phyloP scores from a whole-genome alignment of 2,329 filamentous ascomycete genomes.

The Fusarium clavum region DNA sequence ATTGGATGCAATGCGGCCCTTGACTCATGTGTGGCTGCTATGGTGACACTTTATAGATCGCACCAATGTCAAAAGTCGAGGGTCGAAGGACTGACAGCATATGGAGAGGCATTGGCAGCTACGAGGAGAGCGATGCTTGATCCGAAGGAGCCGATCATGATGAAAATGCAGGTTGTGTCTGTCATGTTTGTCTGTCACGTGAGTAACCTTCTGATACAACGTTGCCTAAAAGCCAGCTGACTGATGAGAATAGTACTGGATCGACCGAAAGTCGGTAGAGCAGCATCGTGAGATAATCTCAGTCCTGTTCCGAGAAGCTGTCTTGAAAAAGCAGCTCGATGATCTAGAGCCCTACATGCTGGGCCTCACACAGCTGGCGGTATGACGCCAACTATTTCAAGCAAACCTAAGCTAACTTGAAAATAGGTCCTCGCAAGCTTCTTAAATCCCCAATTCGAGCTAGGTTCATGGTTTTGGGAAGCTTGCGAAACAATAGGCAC shows the following conservation, averaged over 20 bases:
- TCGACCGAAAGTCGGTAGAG: slow-evolving; percentile 28
- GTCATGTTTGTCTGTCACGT: slow-evolving; percentile 41
- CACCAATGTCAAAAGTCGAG: slow-evolving; percentile 8
- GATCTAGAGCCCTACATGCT: slow-evolving; percentile 32
- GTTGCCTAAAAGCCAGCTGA: rapidly evolving
- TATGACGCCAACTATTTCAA: neutral
- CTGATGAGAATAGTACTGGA: slow-evolving; percentile 9
- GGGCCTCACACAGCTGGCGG: slow-evolving; percentile 35
- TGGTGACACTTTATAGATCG: slow-evolving; percentile 32
- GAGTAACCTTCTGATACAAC: rapidly evolving
- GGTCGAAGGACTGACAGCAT: slow-evolving; percentile 22
- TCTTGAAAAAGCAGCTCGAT: slow-evolving; percentile 7
- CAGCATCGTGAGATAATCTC: slow-evolving; percentile 33
- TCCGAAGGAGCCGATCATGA: slow-evolving; percentile 7
- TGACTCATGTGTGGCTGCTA: slow-evolving; percentile 32
- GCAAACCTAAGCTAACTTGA: rapidly evolving
- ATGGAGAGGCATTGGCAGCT: slow-evolving; percentile 30
- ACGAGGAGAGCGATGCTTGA: slow-evolving; percentile 19
- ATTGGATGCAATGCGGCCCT: slow-evolving; percentile 30
- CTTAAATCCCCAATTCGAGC: slow-evolving; percentile 27
- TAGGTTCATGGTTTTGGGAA: slow-evolving; percentile 43
- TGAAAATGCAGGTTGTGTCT: slow-evolving; percentile 32
- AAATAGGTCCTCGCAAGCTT: slow-evolving; percentile 30
- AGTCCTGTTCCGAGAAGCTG: slow-evolving; percentile 31
- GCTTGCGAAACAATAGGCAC: slow-evolving; percentile 15